Evolutionary conservation across 106 monocot species (phyloP), one percentile per base, ranked within the genome.

Genomic region (Platanthera zijinensis): DNA sequence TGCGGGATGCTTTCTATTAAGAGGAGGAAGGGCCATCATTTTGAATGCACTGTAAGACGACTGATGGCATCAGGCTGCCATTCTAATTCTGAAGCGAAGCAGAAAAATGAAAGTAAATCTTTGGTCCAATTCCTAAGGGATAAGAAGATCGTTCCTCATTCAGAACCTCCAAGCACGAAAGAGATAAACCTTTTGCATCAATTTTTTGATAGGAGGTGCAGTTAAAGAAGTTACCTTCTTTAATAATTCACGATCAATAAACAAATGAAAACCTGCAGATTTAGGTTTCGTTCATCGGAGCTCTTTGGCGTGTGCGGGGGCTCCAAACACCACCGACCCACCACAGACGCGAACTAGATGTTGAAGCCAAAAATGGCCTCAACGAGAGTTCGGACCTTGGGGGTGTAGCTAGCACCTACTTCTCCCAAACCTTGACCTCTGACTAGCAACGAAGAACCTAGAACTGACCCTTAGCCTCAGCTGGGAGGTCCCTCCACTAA

Each of bases 201-300:
- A 64, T 91, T 97, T 82, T 81, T 97, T 71, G 85, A 87, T 73
- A 77, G 77, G 57, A 97, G 96, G 96, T 91, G 73, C 22, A 13
- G 30, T 73, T 52, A 51, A n/a, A 52, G 32, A 73, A 69, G 21
- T 49, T 1, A 17, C 50, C 19, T 48, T 21, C 21, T 4, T 66
- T 25, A 18, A 72, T 32, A 69, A 12, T 62, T 1, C 8, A 21
- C 72, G 39, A 74, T 67, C 6, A 52, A 32, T 32, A 67, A 39
- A 30, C 67, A 74, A 22, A 79, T 74, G 61, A 39, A 52, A 17
- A 52, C 7, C 22, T 71, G 59, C 51, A 68, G 39, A 48, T 21
- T 18, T 69, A 73, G 5, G 8, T 77, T 67, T 19, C 39, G 10
- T 62, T 39, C 39, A 39, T 39, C 39, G 39, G 39, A 39, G 39